Percentiles rank a stretch among this genome's conserved stretches.
Evolutionary conservation across 306 rosid species (phyloP).

Genomic region (Ochetophila trinervis): DNA sequence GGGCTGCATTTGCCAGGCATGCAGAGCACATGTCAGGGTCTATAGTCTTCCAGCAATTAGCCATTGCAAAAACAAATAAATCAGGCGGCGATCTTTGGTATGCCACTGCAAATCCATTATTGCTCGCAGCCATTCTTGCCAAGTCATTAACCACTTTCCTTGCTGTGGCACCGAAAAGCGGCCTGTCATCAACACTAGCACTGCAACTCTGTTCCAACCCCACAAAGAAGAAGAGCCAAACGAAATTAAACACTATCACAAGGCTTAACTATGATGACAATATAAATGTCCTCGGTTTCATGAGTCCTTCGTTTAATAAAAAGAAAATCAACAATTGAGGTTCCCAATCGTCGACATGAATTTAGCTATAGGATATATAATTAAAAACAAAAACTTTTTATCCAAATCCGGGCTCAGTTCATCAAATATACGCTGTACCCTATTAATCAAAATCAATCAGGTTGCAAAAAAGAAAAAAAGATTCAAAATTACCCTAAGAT

Average conservation of each 20-base stretch:
- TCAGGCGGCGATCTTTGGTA: conserved; percentile 5
- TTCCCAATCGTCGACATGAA: too few relatives aligned
- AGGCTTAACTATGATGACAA: background rate
- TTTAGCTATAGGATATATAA: too few relatives aligned
- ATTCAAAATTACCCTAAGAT: conserved; percentile 8
- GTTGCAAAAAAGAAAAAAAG: background rate
- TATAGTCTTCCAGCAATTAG: conserved; percentile 34
- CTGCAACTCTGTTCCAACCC: conserved; percentile 27
- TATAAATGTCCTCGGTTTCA: too few relatives aligned
- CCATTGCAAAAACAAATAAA: conserved; percentile 18
- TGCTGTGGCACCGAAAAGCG: background rate
- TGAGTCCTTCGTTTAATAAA: too few relatives aligned
- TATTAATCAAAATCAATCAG: background rate
- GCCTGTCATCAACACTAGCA: background rate
- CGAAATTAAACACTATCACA: background rate
- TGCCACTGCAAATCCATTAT: conserved; percentile 14
- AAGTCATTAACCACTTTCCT: conserved; percentile 3
- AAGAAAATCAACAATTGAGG: too few relatives aligned
- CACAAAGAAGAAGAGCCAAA: background rate
- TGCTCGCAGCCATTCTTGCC: conserved; percentile 12
- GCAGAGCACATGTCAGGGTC: conserved; percentile 15
- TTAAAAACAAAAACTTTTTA: too few relatives aligned
- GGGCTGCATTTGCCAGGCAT: conserved; percentile 32
- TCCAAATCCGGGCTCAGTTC: background rate
- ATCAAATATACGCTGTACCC: background rate